These are phyloP conservation scores for Acanthamoeba royreba DNA, from an alignment of 208 protist genomes.

Conservation along the genomic window DNA sequence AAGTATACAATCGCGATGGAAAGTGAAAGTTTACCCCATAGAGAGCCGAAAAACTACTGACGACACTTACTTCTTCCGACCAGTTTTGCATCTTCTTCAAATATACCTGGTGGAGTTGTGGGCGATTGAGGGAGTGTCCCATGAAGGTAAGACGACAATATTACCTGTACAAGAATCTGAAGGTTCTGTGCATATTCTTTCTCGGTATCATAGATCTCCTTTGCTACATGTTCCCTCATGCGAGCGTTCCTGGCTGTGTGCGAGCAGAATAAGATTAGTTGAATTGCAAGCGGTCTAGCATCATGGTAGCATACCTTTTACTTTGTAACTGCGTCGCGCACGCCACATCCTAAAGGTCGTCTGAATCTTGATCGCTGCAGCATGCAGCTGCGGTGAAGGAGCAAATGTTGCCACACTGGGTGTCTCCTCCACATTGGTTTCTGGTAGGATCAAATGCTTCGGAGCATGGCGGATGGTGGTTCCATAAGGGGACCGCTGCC, in stretches of 20 bases:
- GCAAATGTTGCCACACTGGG: not conserved
- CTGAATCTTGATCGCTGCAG: not conserved
- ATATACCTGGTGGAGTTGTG: not conserved
- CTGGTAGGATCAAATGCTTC: too few species aligned
- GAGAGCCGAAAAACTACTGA: not conserved
- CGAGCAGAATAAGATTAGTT: not conserved
- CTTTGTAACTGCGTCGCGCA: not conserved
- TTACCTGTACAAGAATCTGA: not conserved
- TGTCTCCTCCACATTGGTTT: too few species aligned
- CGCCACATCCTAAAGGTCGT: not conserved
- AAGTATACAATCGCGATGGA: not conserved
- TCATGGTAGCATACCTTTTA: not conserved
- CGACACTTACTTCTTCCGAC: not conserved
- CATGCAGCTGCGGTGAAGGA: not conserved
- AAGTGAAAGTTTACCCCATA: not conserved
- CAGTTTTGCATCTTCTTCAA: not conserved
- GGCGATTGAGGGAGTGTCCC: too few species aligned
- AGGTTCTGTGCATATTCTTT: not conserved
- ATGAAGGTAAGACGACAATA: too few species aligned
- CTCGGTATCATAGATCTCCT: not conserved
- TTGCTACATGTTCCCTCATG: not conserved
- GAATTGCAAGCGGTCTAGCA: too few species aligned
- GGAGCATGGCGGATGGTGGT: not conserved
- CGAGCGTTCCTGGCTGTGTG: not conserved
- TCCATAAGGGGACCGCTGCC: too few species aligned